Evolutionary conservation across 1,139 yeast genomes (phyloP).

Genomic region (Pichia sp.): DNA sequence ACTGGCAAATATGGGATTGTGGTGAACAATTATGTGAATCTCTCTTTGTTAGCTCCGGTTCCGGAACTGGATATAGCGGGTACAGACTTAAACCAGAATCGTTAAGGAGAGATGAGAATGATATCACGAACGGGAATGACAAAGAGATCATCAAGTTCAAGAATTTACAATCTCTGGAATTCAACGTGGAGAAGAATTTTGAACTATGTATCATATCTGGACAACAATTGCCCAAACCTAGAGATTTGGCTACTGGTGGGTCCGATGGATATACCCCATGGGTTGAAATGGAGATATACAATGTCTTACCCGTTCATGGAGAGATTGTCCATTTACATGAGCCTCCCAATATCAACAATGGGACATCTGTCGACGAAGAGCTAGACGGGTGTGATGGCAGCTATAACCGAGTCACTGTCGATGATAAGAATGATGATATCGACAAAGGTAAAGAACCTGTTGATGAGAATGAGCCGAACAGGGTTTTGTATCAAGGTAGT

Average conservation of each 20-base stretch:
- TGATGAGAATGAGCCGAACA: not conserved
- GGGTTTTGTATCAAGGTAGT: not conserved
- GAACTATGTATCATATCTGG: constrained; percentile 63
- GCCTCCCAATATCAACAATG: too few relatives aligned
- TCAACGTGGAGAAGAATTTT: constrained; percentile 18
- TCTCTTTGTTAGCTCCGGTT: constrained; percentile 42
- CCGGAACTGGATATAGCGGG: constrained; percentile 46
- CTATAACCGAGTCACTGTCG: not conserved
- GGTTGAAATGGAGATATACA: constrained; percentile 50
- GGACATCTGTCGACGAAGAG: too few relatives aligned
- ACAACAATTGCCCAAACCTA: constrained; percentile 72
- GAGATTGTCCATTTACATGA: constrained; percentile 5
- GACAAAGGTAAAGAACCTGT: not conserved
- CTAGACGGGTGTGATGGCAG: not conserved
- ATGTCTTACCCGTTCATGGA: constrained; percentile 23
- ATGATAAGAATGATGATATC: not conserved
- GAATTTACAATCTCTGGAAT: constrained; percentile 12
- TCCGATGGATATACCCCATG: constrained; percentile 47
- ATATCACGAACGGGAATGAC: constrained; percentile 26
- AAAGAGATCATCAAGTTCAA: constrained; percentile 12
- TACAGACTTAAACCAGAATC: constrained; percentile 66
- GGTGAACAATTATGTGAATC: constrained; percentile 92
- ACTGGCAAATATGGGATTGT: constrained; percentile 90
- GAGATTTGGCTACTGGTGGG: constrained; percentile 35
- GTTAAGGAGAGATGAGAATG: constrained; percentile 9